These are phyloP conservation scores for Apiospora pterosperma DNA, from an alignment of 2,329 filamentous ascomycete genomes.

Conservation along the genomic window DNA sequence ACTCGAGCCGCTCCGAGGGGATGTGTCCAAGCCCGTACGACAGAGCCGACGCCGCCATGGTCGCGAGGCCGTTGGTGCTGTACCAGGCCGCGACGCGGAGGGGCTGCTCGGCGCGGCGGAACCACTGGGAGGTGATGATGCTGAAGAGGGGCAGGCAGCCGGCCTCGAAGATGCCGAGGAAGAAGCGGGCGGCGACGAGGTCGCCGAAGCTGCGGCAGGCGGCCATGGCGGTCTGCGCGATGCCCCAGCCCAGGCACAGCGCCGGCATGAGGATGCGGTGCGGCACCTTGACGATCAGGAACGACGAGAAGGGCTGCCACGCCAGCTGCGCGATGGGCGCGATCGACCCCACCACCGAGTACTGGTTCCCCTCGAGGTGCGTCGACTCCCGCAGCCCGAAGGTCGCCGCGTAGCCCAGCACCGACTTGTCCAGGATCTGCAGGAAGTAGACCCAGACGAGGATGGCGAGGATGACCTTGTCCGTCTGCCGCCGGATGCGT, in stretches of 20 bases:
- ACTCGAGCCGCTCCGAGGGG: conserved; percentile 22
- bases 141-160: conserved; percentile 52
- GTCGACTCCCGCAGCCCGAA: conserved; percentile 21
- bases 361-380: conserved; percentile 19
- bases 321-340: conserved; percentile 22
- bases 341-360: conserved; percentile 19
- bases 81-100: conserved; percentile 60
- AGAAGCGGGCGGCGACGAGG: conserved; percentile 43
- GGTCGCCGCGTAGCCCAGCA: conserved; percentile 22
- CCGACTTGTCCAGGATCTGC: conserved; percentile 56
- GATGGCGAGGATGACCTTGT: conserved; percentile 53
- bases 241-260: conserved; percentile 36
- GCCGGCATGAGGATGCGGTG: neutral
- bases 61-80: conserved; percentile 55
- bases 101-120: conserved; percentile 59
- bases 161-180: conserved; percentile 49
- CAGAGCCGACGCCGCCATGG: conserved; percentile 35
- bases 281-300: neutral
- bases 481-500: conserved; percentile 59
- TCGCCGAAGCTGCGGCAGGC: conserved; percentile 43
- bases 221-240: conserved; percentile 45
- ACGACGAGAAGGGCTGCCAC: neutral
- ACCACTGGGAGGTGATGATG: conserved; percentile 62
- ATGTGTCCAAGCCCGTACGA: conserved; percentile 54
- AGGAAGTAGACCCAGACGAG: conserved; percentile 58